Conservation (phyloP, 768 basidiomycete species). For the Podaxis sp. region DNA sequence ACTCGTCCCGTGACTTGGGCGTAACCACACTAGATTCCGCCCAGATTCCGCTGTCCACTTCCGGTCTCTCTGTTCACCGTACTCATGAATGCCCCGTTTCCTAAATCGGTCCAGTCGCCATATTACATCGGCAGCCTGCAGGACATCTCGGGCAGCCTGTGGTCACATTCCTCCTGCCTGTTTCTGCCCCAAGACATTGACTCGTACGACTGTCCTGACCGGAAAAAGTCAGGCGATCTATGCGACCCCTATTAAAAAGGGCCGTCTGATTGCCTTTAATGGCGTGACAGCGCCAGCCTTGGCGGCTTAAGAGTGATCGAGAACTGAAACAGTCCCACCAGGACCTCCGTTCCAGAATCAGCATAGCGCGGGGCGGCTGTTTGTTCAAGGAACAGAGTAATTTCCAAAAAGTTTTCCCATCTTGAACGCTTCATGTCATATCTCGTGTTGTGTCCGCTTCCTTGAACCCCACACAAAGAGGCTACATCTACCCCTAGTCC, state of each 20-base stretch:
- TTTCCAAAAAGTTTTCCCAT: too few relatives aligned
- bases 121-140: neutral
- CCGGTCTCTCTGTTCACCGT: neutral
- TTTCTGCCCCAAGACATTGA: constrained; percentile 5
- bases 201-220: constrained; percentile 8
- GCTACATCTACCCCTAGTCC: too few relatives aligned
- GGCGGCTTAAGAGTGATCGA: neutral
- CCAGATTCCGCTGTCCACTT: neutral
- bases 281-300: neutral
- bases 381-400: too few relatives aligned
- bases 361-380: too few relatives aligned
- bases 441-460: too few relatives aligned
- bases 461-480: too few relatives aligned
- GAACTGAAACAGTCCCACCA: neutral
- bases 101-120: neutral
- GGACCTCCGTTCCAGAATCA: too few relatives aligned
- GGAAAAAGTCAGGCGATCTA: constrained; percentile 3
- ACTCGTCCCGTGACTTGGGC: neutral
- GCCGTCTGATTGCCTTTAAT: neutral
- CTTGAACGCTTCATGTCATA: too few relatives aligned
- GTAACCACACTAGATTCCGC: neutral
- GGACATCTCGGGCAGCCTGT: neutral
- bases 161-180: neutral
- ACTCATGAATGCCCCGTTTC: constrained; percentile 8
- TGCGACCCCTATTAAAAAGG: constrained; percentile 4